Percentiles rank a stretch among this genome's conserved stretches.
Evolutionary conservation across 768 basidiomycete species (phyloP).

Genomic region (Tylopilus balloui): DNA sequence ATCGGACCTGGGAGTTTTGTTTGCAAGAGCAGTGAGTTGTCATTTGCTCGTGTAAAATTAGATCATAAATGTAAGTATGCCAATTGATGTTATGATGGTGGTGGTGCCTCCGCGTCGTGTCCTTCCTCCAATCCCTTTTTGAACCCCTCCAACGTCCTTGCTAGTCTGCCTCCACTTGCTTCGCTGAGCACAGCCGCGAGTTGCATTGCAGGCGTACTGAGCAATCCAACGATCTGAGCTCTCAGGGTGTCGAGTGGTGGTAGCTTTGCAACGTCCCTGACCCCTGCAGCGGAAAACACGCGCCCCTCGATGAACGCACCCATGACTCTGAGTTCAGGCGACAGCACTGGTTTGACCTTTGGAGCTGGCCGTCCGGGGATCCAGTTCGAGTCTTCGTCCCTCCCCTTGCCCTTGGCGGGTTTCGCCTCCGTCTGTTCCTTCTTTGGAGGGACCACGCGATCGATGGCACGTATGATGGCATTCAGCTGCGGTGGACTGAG

Average conservation of each 20-base stretch:
- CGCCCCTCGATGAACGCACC: slow-evolving; percentile 78
- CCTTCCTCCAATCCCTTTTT: slow-evolving; percentile 61
- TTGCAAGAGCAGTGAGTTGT: slow-evolving; percentile 24
- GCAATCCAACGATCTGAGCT: slow-evolving; percentile 79
- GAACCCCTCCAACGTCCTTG: slow-evolving; percentile 71
- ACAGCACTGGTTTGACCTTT: slow-evolving; percentile 47
- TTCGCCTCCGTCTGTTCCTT: slow-evolving; percentile 48
- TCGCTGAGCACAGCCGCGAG: slow-evolving; percentile 66
- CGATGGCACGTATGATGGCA: slow-evolving; percentile 62
- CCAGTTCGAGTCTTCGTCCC: slow-evolving; percentile 55
- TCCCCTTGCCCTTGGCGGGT: slow-evolving; percentile 39
- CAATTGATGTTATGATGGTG: slow-evolving; percentile 17
- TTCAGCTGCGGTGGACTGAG: slow-evolving; percentile 71
- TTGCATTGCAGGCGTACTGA: slow-evolving; percentile 71
- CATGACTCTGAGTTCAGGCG: slow-evolving; percentile 67
- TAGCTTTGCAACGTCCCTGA: slow-evolving; percentile 64
- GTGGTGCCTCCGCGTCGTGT: slow-evolving; percentile 20
- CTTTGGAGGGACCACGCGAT: slow-evolving; percentile 60
- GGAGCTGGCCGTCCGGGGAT: slow-evolving; percentile 70
- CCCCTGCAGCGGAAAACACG: slow-evolving; percentile 54
- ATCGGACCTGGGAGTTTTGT: slow-evolving; percentile 89
- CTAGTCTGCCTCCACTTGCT: slow-evolving; percentile 63
- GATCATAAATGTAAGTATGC: slow-evolving; percentile 8
- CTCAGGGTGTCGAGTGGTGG: slow-evolving; percentile 75
- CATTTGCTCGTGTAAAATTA: background rate